These are phyloP conservation scores for Pseudocercospora musae DNA, from an alignment of 2,329 filamentous ascomycete genomes.

Conservation along the genomic window DNA sequence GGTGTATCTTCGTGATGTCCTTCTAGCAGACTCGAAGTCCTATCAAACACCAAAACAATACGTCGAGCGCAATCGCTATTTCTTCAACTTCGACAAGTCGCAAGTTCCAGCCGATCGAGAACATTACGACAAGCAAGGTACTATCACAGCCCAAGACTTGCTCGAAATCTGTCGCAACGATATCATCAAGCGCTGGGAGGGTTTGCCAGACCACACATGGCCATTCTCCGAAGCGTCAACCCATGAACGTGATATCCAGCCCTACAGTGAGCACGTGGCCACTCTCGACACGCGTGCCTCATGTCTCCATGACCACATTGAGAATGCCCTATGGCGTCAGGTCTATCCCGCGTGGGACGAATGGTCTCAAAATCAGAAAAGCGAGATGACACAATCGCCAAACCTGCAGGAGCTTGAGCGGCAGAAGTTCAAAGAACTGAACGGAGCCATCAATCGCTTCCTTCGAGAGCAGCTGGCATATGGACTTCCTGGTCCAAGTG, in stretches of 20 bases:
- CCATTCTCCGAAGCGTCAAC: background rate
- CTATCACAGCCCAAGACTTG: background rate
- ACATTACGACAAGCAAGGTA: constrained; percentile 5
- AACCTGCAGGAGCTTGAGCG: constrained; percentile 9
- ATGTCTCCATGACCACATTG: background rate
- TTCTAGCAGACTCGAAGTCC: constrained; percentile 55
- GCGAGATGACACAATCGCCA: constrained; percentile 2
- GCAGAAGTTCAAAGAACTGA: constrained; percentile 21
- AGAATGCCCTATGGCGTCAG: background rate
- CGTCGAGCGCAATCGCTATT: constrained; percentile 54
- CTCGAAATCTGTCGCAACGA: background rate
- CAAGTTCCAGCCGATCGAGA: constrained; percentile 13
- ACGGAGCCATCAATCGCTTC: constrained; percentile 50
- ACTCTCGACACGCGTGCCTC: background rate
- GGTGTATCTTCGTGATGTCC: constrained; percentile 50
- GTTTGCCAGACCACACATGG: background rate
- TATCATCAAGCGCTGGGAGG: background rate
- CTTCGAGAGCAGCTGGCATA: constrained; percentile 56
- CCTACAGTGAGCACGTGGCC: background rate
- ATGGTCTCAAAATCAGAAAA: background rate
- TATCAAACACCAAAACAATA: constrained; percentile 58
- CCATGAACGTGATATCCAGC: background rate
- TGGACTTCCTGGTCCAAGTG: constrained; percentile 52
- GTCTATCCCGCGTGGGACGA: background rate
- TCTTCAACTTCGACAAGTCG: constrained; percentile 46